Evolutionary conservation across 108 stramenopile species (phyloP), one percentile per base, ranked within the genome.

Genomic region (Seminavis robusta): DNA sequence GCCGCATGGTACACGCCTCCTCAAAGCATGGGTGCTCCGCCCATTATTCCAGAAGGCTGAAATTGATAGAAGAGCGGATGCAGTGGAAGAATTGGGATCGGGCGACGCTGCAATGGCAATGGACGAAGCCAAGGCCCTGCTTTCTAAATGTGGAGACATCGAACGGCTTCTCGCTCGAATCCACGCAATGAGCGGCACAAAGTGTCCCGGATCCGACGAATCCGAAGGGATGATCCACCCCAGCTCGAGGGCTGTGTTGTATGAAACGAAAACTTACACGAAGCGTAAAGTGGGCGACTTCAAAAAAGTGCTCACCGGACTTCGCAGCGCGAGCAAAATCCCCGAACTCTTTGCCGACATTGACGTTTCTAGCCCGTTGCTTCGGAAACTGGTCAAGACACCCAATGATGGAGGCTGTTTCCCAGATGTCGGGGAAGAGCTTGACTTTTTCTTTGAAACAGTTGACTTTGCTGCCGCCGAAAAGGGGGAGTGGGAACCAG

Each of bases 251-350:
- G 97, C 97, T 30, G 86, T 98, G 20, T 71, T 98, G 51, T 99
- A 97, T 61, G 99, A 99, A 60, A 66, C 43, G 38, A 75, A 64
- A 31, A 85, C 79, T 47, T 97, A 98, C 73, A 94, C 83, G 34
- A 91, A 79, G 57, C 87, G 96, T 38, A 98, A 97, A 74, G 95
- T 99, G 6, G 77, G 76, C 29, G 90, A 95, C 61, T 92, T 97
- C 59, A 69, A 72, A 7, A 86, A 88, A 43, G 41, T 90, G 6
- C 52, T 97, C 9, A 67, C 72, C 52, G 96, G 92, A 9, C 65
- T 95, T 7, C 75, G 81, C 36, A 53, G 73, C 0, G 67, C 81
- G 0, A 62, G 77, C 23, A 63, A 69, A 40, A 81, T 95, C 21
- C 87, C 90, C 25, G 87, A 80, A 47, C 54, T 83, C 11, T 97